Percentiles rank a stretch among this genome's conserved stretches.
phyloP scores from a whole-genome alignment of 2,329 filamentous ascomycete genomes.

The Epichloe gansuensis region DNA sequence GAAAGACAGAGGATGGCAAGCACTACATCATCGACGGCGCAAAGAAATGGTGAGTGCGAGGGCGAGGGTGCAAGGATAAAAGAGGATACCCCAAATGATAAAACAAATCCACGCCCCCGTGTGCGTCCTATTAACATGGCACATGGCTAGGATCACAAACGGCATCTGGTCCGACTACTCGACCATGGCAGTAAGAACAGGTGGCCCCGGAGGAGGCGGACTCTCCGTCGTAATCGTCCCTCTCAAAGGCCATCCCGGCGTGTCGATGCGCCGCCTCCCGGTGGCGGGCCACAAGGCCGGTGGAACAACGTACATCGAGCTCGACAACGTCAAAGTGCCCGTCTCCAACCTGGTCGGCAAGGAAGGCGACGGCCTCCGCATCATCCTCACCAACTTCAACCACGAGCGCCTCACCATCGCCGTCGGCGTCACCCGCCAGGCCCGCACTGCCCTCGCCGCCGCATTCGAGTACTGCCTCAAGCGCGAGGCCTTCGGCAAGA shows the following conservation, averaged over 20 bases:
- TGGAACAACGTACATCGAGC: slow-evolving; percentile 42
- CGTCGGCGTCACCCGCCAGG: slow-evolving; percentile 42
- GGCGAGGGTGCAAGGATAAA: background rate
- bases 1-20: slow-evolving; percentile 28
- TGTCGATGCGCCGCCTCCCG: slow-evolving; percentile 40
- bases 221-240: slow-evolving; percentile 48
- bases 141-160: slow-evolving; percentile 39
- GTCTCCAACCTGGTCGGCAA: slow-evolving; percentile 27
- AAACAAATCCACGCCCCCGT: no score
- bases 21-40: slow-evolving; percentile 50
- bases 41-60: slow-evolving; percentile 43
- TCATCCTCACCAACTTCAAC: slow-evolving; percentile 47
- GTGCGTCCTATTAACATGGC: background rate
- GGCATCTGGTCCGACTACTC: slow-evolving; percentile 47
- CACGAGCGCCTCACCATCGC: slow-evolving; percentile 48
- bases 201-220: slow-evolving; percentile 37
- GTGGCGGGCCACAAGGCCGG: slow-evolving; percentile 56
- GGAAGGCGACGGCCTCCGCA: slow-evolving; percentile 42
- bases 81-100: no score
- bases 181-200: slow-evolving; percentile 50
- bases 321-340: slow-evolving; percentile 44
- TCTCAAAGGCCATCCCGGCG: slow-evolving; percentile 38
- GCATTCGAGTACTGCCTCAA: slow-evolving; percentile 38
- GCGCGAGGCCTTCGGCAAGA: slow-evolving; percentile 45
- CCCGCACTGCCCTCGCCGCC: slow-evolving; percentile 41